These are phyloP conservation scores for Fonsecaea monophora DNA, from an alignment of 2,329 filamentous ascomycete genomes.

Conservation along the genomic window DNA sequence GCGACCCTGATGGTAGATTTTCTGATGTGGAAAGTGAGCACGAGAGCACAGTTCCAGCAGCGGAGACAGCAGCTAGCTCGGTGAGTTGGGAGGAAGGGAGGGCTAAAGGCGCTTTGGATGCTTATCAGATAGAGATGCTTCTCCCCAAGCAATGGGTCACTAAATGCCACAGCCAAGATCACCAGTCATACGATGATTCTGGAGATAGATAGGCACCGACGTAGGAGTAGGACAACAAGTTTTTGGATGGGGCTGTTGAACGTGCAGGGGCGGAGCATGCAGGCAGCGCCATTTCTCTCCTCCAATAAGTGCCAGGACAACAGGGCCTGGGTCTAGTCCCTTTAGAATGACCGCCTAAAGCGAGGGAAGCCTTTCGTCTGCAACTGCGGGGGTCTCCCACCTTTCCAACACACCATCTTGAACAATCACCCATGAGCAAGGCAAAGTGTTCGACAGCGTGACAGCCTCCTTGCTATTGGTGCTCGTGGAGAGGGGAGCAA, in stretches of 20 bases:
- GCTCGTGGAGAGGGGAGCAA: not conserved
- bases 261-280: not conserved
- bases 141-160: not conserved
- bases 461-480: not conserved
- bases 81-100: not conserved
- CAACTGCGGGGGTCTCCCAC: not conserved
- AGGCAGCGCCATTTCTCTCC: not conserved
- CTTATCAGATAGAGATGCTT: not conserved
- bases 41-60: constrained; percentile 12
- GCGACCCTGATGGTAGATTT: constrained; percentile 10
- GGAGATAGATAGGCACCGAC: not conserved
- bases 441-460: not conserved
- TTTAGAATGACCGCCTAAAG: not conserved
- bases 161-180: not conserved
- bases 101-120: not conserved
- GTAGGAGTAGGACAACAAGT: not conserved
- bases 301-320: not conserved
- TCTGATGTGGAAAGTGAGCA: constrained; percentile 18
- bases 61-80: not conserved
- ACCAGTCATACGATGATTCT: constrained; percentile 2
- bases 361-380: not conserved
- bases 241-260: not conserved
- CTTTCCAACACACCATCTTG: not conserved
- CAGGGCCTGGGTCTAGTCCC: not conserved
- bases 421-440: not conserved